These are phyloP conservation scores for Echeveria elegans DNA, from an alignment of 164 flowering plant species.

Conservation along the genomic window DNA sequence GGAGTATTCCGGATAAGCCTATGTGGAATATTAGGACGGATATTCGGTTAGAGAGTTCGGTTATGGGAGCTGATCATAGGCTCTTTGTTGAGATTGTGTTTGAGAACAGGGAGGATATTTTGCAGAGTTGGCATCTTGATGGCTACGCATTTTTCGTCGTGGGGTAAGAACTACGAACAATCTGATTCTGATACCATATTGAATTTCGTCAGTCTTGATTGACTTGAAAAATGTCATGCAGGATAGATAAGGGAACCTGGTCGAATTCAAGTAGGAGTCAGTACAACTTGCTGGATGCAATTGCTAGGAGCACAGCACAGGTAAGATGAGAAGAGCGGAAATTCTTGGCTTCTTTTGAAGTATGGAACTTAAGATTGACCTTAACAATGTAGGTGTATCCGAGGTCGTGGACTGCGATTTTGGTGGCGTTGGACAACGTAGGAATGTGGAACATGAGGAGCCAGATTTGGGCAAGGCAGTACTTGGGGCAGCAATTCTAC, in stretches of 20 bases:
- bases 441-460: conserved; percentile 79
- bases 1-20: conserved; percentile 44
- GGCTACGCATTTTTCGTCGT: conserved; percentile 64
- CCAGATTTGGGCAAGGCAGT: conserved; percentile 61
- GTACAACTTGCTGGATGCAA: conserved; percentile 59
- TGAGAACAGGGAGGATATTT: conserved; percentile 53
- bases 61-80: conserved; percentile 44
- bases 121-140: conserved; percentile 67
- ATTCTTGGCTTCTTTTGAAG: neutral
- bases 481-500: conserved; percentile 68
- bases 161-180: conserved; percentile 29
- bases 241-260: conserved; percentile 77
- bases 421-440: conserved; percentile 55
- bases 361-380: neutral
- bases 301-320: conserved; percentile 56
- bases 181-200: neutral
- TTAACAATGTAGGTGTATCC: conserved; percentile 50
- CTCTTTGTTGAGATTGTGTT: conserved; percentile 53
- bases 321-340: conserved; percentile 16
- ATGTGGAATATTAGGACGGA: conserved; percentile 15
- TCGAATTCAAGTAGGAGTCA: conserved; percentile 35
- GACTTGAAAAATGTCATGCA: conserved; percentile 12
- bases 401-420: conserved; percentile 63
- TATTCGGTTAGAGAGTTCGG: conserved; percentile 41
- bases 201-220: neutral